Conservation (phyloP, 1,284 basidiomycete species). For the Xerocomus minutiporus region DNA sequence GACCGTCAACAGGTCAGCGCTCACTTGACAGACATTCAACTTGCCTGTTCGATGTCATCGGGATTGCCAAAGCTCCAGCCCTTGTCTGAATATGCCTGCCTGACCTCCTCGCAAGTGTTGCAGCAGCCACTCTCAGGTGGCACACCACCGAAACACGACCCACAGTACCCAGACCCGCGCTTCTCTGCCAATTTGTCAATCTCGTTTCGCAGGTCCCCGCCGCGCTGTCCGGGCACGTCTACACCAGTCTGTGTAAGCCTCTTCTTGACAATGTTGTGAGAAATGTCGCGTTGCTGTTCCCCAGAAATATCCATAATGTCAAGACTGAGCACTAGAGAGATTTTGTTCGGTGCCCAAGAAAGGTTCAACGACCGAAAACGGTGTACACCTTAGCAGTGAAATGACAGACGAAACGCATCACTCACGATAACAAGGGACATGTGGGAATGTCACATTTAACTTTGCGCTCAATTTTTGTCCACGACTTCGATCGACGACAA, state of each 20-base stretch:
- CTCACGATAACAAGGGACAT: constrained; percentile 96
- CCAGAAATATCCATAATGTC: constrained; percentile 99
- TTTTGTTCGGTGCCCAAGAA: background rate
- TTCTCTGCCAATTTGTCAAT: constrained; percentile 72
- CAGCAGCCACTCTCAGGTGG: constrained; percentile 85
- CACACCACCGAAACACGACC: constrained; percentile 94
- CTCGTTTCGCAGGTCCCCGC: constrained; percentile 75
- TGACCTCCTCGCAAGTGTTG: constrained; percentile 94
- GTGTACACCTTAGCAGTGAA: background rate
- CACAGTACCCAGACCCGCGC: constrained; percentile 73
- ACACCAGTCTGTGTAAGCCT: constrained; percentile 65
- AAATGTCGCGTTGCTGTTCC: constrained; percentile 85
- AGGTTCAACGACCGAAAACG: background rate
- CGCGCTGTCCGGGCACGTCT: constrained; percentile 54
- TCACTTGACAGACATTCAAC: constrained; percentile 22
- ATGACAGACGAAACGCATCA: constrained; percentile 14
- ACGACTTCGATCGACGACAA: constrained; percentile 89
- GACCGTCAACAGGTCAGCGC: constrained; percentile 2
- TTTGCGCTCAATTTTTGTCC: constrained; percentile 92
- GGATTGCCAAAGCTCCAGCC: constrained; percentile 96
- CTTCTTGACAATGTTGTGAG: constrained; percentile 86
- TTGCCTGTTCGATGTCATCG: constrained; percentile 87
- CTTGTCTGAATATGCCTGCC: constrained; percentile 83
- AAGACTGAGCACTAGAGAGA: constrained; percentile 75
- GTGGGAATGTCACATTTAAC: constrained; percentile 93